Base-by-base conservation (phyloP, 192 early-diverging fungal species). In the Podila clonocystis region DNA sequence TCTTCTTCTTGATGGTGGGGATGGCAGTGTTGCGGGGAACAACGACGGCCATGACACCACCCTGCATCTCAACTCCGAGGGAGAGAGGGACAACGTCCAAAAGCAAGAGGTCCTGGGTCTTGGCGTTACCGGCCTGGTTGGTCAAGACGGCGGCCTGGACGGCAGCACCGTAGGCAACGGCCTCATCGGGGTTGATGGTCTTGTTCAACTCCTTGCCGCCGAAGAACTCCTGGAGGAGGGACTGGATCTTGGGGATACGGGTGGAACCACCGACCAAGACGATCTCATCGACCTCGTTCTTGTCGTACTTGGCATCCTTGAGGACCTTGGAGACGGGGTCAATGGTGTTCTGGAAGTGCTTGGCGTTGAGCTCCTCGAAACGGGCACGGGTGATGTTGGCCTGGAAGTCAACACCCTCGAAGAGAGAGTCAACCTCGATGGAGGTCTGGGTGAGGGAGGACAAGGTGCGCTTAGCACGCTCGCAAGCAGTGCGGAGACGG, bases 1-100 rank as follows among this genome's bases (percentile, higher is more conserved):
- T n/a, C n/a, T n/a, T n/a, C n/a, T n/a, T n/a, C n/a, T n/a, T 97
- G 89, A 98, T 98, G 89, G 94, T 94, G 57, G 97, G 96, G 68
- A 98, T 91, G 62, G 96, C 96, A 77, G 96, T 98, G 93, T 98
- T 99, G 70, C 96, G 94, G 90, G 94, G 94, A 90, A 98, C 97
- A 69, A 99, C 90, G 59, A 94, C 84, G 68, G 96, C 97, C 96
- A 99, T 97, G 88, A 98, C 96, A 86, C 98, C 98, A 77, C 97
- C 97, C 69, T 95, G 95, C 63, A 96, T 97, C 88, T 98, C 97
- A 86, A 98, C 97, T 90, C 97, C 97, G 84, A 98, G 91, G 50
- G 97, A 97, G 74, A 98, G 95, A 68, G 97, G 96, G 57, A 96
- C 94, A 61, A 97, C 96, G 82, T 99, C 97, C 83, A 98, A 89